Percentiles rank a stretch among this genome's conserved stretches.
These are phyloP conservation scores for Quercus agrifolia DNA, from an alignment of 306 rosid genomes.

Conservation along the genomic window DNA sequence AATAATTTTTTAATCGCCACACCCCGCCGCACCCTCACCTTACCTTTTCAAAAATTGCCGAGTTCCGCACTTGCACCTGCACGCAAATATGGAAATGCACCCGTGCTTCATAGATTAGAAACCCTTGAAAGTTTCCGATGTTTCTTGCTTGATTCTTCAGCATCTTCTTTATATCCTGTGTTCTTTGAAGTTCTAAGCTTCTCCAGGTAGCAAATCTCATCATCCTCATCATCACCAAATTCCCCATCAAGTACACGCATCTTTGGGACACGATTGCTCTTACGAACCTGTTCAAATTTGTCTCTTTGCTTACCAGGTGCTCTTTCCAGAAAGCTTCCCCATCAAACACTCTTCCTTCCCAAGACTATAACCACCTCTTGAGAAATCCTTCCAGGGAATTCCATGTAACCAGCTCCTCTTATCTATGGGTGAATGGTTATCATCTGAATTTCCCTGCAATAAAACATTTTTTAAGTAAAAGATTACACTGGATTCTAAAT, in stretches of 20 bases:
- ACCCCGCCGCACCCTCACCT: no score
- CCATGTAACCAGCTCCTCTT: constrained; percentile 72
- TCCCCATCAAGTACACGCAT: constrained; percentile 72
- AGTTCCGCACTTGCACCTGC: no score
- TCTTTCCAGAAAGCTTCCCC: constrained; percentile 60
- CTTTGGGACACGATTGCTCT: constrained; percentile 80
- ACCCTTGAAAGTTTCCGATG: constrained; percentile 78
- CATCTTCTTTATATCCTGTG: constrained; percentile 57
- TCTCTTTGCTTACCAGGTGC: constrained; percentile 48
- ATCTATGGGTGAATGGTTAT: constrained; percentile 49
- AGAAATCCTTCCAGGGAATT: constrained; percentile 89
- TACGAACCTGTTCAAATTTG: constrained; percentile 64
- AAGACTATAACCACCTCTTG: constrained; percentile 62
- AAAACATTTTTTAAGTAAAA: constrained; percentile 15
- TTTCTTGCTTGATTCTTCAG: constrained; percentile 76
- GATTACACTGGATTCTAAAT: constrained; percentile 21
- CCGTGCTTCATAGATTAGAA: constrained; percentile 19
- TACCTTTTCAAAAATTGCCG: no score
- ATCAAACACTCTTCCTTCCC: constrained; percentile 57
- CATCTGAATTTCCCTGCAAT: constrained; percentile 63
- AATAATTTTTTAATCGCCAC: no score
- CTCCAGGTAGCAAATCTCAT: constrained; percentile 88
- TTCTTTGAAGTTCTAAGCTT: constrained; percentile 76
- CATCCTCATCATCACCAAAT: constrained; percentile 67
- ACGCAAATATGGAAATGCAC: no score